These are phyloP conservation scores for Aphanoascus verrucosus DNA, from an alignment of 2,329 filamentous ascomycete species.

Conservation along the genomic window DNA sequence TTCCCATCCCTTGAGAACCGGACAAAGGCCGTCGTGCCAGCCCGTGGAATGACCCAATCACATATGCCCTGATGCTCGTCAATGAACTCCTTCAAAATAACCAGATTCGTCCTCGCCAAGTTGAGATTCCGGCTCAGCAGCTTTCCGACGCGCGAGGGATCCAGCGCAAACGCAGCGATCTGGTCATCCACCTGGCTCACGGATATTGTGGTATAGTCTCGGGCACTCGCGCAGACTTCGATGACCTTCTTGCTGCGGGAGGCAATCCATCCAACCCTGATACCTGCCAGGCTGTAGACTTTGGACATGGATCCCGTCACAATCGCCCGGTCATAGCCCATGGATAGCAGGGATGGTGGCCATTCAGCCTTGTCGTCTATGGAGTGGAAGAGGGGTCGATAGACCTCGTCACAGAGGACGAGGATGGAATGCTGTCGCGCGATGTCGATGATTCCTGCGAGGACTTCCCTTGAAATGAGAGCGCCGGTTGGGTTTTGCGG, in stretches of 20 bases:
- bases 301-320: conserved; percentile 76
- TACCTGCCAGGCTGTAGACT: conserved; percentile 70
- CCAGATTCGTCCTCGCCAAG: conserved; percentile 58
- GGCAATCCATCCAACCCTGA: conserved; percentile 74
- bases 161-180: conserved; percentile 64
- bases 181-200: conserved; percentile 72
- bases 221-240: conserved; percentile 50
- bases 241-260: conserved; percentile 54
- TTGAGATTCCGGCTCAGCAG: conserved; percentile 54
- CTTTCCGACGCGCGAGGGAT: conserved; percentile 50
- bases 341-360: conserved; percentile 57
- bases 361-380: conserved; percentile 39
- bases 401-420: conserved; percentile 70
- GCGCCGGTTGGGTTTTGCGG: conserved; percentile 75
- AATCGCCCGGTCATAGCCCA: conserved; percentile 61
- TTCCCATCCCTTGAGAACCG: conserved; percentile 52
- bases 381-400: conserved; percentile 69
- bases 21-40: conserved; percentile 71
- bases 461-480: conserved; percentile 51
- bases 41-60: conserved; percentile 62
- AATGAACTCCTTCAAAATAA: conserved; percentile 56
- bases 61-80: conserved; percentile 52
- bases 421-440: conserved; percentile 53
- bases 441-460: conserved; percentile 53
- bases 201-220: conserved; percentile 79